A percentile compares a stretch with the other conserved stretches of the same genome.
phyloP scores from a whole-genome alignment of 306 rosid species.

The Benincasa hispida region DNA sequence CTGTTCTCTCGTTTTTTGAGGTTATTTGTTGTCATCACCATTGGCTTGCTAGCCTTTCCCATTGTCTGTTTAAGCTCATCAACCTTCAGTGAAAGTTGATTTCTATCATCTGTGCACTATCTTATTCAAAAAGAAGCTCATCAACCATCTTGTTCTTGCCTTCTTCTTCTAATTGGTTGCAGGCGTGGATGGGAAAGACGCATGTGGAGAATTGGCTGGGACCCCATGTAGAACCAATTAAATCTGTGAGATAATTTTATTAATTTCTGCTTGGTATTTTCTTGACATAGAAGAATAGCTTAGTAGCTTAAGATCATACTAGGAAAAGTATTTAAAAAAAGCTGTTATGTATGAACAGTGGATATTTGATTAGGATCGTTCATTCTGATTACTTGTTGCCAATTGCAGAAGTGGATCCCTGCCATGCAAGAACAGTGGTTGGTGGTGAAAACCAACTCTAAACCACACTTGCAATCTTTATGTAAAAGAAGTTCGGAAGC shows the following conservation, averaged over 20 bases:
- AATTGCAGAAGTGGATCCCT: constrained; percentile 71
- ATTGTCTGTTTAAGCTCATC: no score
- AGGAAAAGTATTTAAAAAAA: not conserved
- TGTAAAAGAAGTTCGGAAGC: constrained; percentile 41
- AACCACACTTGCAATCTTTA: constrained; percentile 49
- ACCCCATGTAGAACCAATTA: not conserved
- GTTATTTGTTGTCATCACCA: not conserved
- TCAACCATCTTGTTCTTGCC: not conserved
- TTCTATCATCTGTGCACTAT: not conserved
- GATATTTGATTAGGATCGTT: no score
- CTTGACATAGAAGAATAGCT: not conserved
- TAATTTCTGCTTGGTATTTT: not conserved
- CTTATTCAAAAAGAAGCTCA: not conserved
- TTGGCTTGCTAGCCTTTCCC: not conserved
- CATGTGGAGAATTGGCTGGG: not conserved
- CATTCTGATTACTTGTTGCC: not conserved
- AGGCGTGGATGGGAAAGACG: not conserved
- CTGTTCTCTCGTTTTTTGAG: not conserved
- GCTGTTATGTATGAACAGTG: not conserved
- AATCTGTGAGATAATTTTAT: constrained; percentile 10
- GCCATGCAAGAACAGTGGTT: constrained; percentile 45
- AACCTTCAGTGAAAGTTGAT: not conserved
- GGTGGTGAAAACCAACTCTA: constrained; percentile 36
- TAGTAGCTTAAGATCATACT: not conserved
- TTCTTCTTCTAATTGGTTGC: not conserved